Percentiles rank a stretch among this genome's conserved stretches.
Evolutionary conservation across 148 eudicot genomes (phyloP).

Genomic region (Rhododendron molle): DNA sequence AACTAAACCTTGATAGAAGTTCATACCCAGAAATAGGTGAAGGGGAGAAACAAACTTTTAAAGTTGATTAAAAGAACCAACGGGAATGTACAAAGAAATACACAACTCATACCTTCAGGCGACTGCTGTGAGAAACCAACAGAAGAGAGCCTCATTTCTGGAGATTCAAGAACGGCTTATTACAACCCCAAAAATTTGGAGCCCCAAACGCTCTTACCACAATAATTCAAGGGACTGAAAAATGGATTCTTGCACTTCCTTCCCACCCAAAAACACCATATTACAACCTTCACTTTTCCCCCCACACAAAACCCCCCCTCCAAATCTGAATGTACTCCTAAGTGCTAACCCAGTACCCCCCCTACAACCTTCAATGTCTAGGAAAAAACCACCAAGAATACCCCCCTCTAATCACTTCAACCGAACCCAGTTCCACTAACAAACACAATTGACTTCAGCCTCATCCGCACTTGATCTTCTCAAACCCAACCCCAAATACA

Average conservation of each 20-base stretch:
- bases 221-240: not conserved
- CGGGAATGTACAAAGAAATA: not conserved
- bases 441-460: conserved; percentile 32
- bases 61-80: not conserved
- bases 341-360: not conserved
- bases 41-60: not conserved
- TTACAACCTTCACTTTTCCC: conserved; percentile 15
- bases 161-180: conserved; percentile 17
- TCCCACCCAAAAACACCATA: conserved; percentile 18
- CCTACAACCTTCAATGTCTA: conserved; percentile 3
- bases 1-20: not conserved
- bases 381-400: not conserved
- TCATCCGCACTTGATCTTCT: conserved; percentile 35
- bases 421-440: conserved; percentile 41
- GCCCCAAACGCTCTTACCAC: conserved; percentile 6
- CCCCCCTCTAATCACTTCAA: conserved; percentile 24
- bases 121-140: conserved; percentile 38
- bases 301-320: conserved; percentile 11
- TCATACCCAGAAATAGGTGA: not conserved
- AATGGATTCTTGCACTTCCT: conserved; percentile 11
- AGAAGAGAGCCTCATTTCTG: conserved; percentile 39
- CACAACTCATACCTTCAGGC: conserved; percentile 36
- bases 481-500: conserved; percentile 25
- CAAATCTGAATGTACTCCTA: conserved; percentile 13
- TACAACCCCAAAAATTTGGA: not conserved